Evolutionary conservation across 305 asterid species (phyloP).

Genomic region (Rubia tinctorum): DNA sequence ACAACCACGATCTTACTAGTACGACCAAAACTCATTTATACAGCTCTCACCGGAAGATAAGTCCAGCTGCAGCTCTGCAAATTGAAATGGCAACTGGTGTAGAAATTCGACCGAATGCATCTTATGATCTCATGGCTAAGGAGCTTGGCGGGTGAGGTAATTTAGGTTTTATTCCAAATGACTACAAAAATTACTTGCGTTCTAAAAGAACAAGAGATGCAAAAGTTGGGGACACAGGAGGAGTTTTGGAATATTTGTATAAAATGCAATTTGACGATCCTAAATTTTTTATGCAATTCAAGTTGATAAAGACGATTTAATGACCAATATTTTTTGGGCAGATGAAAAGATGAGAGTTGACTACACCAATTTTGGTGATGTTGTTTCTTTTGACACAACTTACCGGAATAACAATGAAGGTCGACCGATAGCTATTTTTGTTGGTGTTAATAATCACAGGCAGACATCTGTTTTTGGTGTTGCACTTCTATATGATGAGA

Average conservation of each 20-base stretch:
- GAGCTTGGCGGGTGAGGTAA: neutral
- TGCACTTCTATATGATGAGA: constrained; percentile 2
- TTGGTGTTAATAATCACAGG: neutral
- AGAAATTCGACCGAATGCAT: neutral
- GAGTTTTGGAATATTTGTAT: too few species aligned
- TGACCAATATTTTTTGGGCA: neutral
- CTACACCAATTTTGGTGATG: neutral
- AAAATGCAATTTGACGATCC: neutral
- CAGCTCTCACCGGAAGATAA: neutral
- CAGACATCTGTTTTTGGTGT: neutral
- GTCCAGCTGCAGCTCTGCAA: neutral
- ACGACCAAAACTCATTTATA: constrained; percentile 5
- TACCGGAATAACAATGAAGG: neutral
- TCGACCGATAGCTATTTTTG: neutral
- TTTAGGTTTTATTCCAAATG: neutral
- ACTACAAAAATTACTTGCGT: neutral
- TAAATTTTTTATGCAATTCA: neutral
- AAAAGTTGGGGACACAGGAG: too few species aligned
- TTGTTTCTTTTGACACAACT: constrained; percentile 1
- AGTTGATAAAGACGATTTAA: constrained; percentile 3
- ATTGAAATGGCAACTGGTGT: neutral
- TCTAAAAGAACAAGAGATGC: neutral
- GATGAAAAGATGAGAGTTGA: constrained; percentile 2
- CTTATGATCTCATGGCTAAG: neutral
- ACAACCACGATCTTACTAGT: constrained; percentile 11